phyloP scores from a whole-genome alignment of 495 filamentous ascomycete species.

The Penicillium manginii region DNA sequence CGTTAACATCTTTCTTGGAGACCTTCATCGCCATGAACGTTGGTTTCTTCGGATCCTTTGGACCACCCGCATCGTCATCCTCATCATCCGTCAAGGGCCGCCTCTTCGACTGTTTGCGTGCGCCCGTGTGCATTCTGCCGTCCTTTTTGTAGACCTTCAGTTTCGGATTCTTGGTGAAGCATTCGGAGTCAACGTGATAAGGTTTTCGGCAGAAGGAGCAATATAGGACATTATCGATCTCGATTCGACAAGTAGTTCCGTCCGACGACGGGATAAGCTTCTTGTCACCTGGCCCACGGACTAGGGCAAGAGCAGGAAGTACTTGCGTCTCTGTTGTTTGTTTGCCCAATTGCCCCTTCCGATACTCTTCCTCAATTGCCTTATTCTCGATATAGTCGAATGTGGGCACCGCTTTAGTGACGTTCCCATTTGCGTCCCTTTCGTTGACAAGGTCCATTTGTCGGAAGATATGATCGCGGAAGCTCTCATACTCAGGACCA shows the following conservation, averaged over 20 bases:
- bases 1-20: slow-evolving; percentile 16
- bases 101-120: slow-evolving; percentile 15
- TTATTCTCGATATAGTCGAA: slow-evolving; percentile 25
- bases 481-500: slow-evolving; percentile 18
- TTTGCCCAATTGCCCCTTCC: slow-evolving; percentile 21
- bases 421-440: slow-evolving; percentile 14
- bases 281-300: slow-evolving; percentile 13
- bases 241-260: slow-evolving; percentile 17
- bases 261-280: slow-evolving; percentile 16
- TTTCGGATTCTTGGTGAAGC: slow-evolving; percentile 18
- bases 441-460: slow-evolving; percentile 21
- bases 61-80: slow-evolving; percentile 10
- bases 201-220: slow-evolving; percentile 19
- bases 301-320: slow-evolving; percentile 17
- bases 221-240: slow-evolving; percentile 19
- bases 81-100: slow-evolving; percentile 16
- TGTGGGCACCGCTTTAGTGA: slow-evolving; percentile 17
- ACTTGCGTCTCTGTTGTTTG: slow-evolving; percentile 12
- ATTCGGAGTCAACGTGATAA: slow-evolving; percentile 15
- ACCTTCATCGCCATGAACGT: slow-evolving; percentile 18
- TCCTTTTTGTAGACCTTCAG: slow-evolving; percentile 10
- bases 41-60: slow-evolving; percentile 15
- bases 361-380: slow-evolving; percentile 22
- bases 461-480: slow-evolving; percentile 19
- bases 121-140: slow-evolving; percentile 9